Percentiles rank a stretch among this genome's conserved stretches.
phyloP scores from a whole-genome alignment of 495 filamentous ascomycete species.

The Oidiodendron maius region DNA sequence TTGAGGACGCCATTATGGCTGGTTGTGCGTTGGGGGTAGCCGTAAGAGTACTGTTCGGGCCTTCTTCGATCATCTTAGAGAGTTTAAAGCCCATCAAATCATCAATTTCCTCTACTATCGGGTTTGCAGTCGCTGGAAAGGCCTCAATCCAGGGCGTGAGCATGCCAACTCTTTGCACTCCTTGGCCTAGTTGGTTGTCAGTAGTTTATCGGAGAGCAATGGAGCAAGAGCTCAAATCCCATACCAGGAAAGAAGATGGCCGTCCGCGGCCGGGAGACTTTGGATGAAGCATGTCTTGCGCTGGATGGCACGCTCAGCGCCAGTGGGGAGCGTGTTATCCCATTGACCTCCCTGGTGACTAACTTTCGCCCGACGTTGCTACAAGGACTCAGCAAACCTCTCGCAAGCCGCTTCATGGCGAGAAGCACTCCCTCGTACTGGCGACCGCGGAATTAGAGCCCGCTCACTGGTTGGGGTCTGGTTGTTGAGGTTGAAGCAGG shows the following conservation, averaged over 20 bases:
- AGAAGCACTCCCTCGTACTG: slow-evolving; percentile 1
- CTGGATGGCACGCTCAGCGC: neutral
- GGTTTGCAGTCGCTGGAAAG: slow-evolving; percentile 68
- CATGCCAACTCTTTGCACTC: slow-evolving; percentile 94
- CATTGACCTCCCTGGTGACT: neutral
- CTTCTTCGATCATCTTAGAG: slow-evolving; percentile 72
- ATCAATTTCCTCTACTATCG: slow-evolving; percentile 81
- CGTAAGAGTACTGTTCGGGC: slow-evolving; percentile 69
- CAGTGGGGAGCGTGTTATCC: neutral
- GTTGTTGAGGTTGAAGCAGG: no score
- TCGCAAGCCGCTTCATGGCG: slow-evolving; percentile 17
- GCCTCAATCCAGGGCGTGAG: slow-evolving; percentile 71
- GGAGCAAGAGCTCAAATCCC: slow-evolving; percentile 13
- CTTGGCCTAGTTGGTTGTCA: slow-evolving; percentile 62
- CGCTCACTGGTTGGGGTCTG: no score
- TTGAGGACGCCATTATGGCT: slow-evolving; percentile 89
- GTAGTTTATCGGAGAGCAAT: no score
- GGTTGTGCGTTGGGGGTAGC: slow-evolving; percentile 86
- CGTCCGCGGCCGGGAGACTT: slow-evolving; percentile 47
- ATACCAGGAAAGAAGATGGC: slow-evolving; percentile 82
- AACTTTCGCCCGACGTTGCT: slow-evolving; percentile 1
- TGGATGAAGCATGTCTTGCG: slow-evolving; percentile 18
- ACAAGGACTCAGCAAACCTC: slow-evolving; percentile 12
- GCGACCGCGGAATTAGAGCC: neutral
- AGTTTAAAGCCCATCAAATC: slow-evolving; percentile 60